Evolutionary conservation across 257 asterid genomes (phyloP).

Genomic region (Verbena officinalis): DNA sequence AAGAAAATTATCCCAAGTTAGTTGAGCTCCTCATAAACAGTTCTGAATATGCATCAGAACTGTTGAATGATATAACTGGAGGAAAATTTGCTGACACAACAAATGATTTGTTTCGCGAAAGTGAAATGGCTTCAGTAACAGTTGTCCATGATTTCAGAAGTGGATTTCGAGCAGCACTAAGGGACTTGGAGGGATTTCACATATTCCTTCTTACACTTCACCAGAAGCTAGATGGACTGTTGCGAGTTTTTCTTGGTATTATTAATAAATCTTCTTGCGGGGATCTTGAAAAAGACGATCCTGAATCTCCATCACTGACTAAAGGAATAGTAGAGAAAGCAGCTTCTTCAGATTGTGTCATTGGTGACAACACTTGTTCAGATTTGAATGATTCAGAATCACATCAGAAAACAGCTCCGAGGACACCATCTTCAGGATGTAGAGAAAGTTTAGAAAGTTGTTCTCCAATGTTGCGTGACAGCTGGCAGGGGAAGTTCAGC

Average conservation of each 20-base stretch:
- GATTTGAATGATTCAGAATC: slow-evolving; percentile 63
- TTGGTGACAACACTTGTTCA: slow-evolving; percentile 46
- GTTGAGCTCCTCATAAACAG: slow-evolving; percentile 94
- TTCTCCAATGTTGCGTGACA: slow-evolving; percentile 78
- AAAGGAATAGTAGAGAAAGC: slow-evolving; percentile 45
- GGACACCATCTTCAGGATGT: slow-evolving; percentile 57
- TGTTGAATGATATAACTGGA: slow-evolving; percentile 76
- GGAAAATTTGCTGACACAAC: slow-evolving; percentile 61
- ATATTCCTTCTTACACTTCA: slow-evolving; percentile 90
- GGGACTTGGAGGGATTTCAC: slow-evolving; percentile 96
- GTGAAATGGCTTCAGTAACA: slow-evolving; percentile 56
- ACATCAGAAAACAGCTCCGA: slow-evolving; percentile 49
- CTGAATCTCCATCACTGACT: slow-evolving; percentile 63
- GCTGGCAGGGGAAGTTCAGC: slow-evolving; percentile 65
- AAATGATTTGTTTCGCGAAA: slow-evolving; percentile 35
- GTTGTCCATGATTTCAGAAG: slow-evolving; percentile 74
- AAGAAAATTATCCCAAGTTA: slow-evolving; percentile 85
- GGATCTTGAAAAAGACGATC: slow-evolving; percentile 82
- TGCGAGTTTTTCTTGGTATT: slow-evolving; percentile 68
- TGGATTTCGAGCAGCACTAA: slow-evolving; percentile 88
- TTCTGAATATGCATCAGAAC: slow-evolving; percentile 70
- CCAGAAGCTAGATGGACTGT: slow-evolving; percentile 80
- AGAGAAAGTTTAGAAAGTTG: slow-evolving; percentile 68
- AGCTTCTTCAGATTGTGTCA: slow-evolving; percentile 50
- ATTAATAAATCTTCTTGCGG: slow-evolving; percentile 61